phyloP scores from a whole-genome alignment of 1,284 basidiomycete genomes.

The Leccinum solheimii region DNA sequence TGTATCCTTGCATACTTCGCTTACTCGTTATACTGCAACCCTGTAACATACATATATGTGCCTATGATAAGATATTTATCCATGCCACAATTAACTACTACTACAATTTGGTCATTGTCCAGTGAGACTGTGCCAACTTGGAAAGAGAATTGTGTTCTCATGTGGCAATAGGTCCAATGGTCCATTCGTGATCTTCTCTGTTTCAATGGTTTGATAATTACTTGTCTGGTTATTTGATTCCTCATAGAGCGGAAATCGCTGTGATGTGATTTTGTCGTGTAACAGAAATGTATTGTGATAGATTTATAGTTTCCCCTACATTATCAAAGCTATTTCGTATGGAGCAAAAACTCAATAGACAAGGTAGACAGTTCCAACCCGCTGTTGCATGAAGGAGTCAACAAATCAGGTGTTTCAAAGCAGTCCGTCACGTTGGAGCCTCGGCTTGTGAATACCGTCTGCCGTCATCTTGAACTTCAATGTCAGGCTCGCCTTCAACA shows the following conservation, averaged over 20 bases:
- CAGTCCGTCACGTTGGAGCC: too few relatives aligned
- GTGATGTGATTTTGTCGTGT: background rate
- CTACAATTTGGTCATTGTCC: background rate
- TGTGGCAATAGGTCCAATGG: too few relatives aligned
- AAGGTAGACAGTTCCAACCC: too few relatives aligned
- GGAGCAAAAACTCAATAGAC: too few relatives aligned
- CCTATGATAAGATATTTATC: constrained; percentile 3
- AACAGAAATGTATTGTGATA: background rate
- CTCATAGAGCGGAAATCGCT: background rate
- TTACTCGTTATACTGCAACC: constrained; percentile 18
- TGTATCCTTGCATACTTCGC: constrained; percentile 15
- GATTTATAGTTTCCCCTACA: too few relatives aligned
- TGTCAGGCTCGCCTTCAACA: constrained; percentile 37
- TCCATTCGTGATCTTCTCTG: background rate
- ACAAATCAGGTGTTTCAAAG: too few relatives aligned
- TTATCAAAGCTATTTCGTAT: too few relatives aligned
- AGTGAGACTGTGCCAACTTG: constrained; percentile 10
- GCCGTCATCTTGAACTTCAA: constrained; percentile 46
- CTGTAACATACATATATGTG: constrained; percentile 23
- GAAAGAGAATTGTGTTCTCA: background rate
- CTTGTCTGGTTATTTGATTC: background rate
- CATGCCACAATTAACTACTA: background rate
- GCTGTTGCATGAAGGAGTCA: too few relatives aligned
- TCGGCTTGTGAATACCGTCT: constrained; percentile 36
- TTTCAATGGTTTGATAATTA: background rate